Percentiles rank a stretch among this genome's conserved stretches.
These are phyloP conservation scores for Westerdykella sp. DNA, from an alignment of 2,329 filamentous ascomycete species.

Conservation along the genomic window DNA sequence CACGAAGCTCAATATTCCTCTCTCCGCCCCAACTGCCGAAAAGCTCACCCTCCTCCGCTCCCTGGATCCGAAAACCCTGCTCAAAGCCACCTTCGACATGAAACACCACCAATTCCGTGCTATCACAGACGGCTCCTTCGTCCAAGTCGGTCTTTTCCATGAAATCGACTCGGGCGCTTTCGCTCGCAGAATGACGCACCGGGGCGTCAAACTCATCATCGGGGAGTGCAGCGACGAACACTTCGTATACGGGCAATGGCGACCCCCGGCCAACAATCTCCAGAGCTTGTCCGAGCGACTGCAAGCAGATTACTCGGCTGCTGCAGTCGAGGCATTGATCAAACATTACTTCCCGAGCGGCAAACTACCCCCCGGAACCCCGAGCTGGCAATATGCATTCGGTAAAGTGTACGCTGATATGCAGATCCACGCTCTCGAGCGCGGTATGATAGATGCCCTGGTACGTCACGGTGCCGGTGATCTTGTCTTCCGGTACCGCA, in stretches of 20 bases:
- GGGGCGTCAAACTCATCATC: conserved; percentile 46
- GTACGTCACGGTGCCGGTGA: conserved; percentile 39
- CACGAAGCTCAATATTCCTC: conserved; percentile 40
- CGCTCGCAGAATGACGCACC: conserved; percentile 39
- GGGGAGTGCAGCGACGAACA: conserved; percentile 53
- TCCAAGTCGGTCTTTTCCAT: conserved; percentile 39
- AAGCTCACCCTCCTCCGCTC: conserved; percentile 45
- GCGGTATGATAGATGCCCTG: conserved; percentile 46
- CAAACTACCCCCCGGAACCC: conserved; percentile 35
- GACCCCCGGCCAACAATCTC: conserved; percentile 41
- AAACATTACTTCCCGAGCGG: conserved; percentile 40
- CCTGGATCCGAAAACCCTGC: conserved; percentile 35
- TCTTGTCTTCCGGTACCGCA: conserved; percentile 48
- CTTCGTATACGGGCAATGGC: conserved; percentile 47
- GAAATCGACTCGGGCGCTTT: conserved; percentile 47
- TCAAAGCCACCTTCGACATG: conserved; percentile 40
- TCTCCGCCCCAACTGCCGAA: conserved; percentile 33
- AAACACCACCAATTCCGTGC: conserved; percentile 51
- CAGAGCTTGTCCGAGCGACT: conserved; percentile 43
- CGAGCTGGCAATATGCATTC: conserved; percentile 49
- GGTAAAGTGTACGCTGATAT: conserved; percentile 52
- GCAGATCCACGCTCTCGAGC: conserved; percentile 50
- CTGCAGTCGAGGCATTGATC: conserved; percentile 41
- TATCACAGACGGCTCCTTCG: conserved; percentile 46
- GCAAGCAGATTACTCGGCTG: conserved; percentile 47